Evolutionary conservation across 768 basidiomycete species (phyloP).

Genomic region (Russula brevipes): DNA sequence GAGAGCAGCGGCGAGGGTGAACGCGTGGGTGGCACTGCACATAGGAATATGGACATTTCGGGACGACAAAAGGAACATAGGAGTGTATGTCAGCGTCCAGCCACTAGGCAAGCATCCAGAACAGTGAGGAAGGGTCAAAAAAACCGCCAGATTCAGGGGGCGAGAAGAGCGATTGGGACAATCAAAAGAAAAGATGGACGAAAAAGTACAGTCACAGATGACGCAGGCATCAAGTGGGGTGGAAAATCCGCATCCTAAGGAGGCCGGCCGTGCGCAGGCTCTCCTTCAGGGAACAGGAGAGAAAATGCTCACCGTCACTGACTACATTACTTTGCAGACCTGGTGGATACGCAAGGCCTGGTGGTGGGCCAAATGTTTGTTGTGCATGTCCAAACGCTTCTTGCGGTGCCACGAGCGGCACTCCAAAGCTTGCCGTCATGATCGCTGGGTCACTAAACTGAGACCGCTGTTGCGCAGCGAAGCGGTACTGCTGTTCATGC

Average conservation of each 20-base stretch:
- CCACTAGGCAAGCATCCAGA: conserved; percentile 20
- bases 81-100: conserved; percentile 24
- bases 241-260: conserved; percentile 7
- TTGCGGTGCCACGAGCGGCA: conserved; percentile 3
- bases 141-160: not conserved
- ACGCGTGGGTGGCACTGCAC: conserved; percentile 23
- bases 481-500: conserved; percentile 34
- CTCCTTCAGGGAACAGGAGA: not conserved
- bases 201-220: conserved; percentile 1
- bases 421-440: conserved; percentile 20
- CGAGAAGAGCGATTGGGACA: not conserved
- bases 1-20: conserved; percentile 47
- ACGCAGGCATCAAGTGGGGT: conserved; percentile 1
- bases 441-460: conserved; percentile 20
- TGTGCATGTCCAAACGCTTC: conserved; percentile 12
- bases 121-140: conserved; percentile 4
- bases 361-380: conserved; percentile 49
- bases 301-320: conserved; percentile 23
- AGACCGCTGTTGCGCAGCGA: conserved; percentile 27
- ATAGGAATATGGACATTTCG: conserved; percentile 28
- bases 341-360: conserved; percentile 50
- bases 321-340: conserved; percentile 31
- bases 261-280: conserved; percentile 13
- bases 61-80: conserved; percentile 26
- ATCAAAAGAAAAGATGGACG: not conserved